These are phyloP conservation scores for Aspergillus nanangensis DNA, from an alignment of 495 filamentous ascomycete genomes.

Conservation along the genomic window DNA sequence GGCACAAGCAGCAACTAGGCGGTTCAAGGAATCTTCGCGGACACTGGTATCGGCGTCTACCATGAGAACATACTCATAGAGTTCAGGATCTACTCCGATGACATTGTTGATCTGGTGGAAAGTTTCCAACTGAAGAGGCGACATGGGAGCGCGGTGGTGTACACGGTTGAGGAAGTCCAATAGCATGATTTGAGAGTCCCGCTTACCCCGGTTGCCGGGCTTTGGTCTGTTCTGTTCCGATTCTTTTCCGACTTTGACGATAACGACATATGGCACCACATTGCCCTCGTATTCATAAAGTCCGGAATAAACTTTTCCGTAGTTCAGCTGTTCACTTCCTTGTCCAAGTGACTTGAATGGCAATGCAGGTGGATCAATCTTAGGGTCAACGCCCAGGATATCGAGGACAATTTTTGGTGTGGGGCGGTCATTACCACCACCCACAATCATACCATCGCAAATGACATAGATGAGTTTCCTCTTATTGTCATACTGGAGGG, in stretches of 20 bases:
- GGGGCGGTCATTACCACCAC: conserved; percentile 91
- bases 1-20: conserved; percentile 87
- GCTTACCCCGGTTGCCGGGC: conserved; percentile 96
- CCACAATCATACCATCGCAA: conserved; percentile 94
- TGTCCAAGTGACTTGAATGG: conserved; percentile 88
- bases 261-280: conserved; percentile 91
- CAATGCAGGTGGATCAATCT: conserved; percentile 89
- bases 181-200: conserved; percentile 86
- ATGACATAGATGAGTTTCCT: conserved; percentile 89
- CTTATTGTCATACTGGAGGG: conserved; percentile 96
- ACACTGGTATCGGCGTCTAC: conserved; percentile 98
- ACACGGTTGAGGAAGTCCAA: conserved; percentile 94
- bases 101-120: conserved; percentile 99
- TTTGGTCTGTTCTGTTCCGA: conserved; percentile 88
- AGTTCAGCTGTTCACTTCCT: conserved; percentile 91
- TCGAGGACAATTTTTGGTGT: conserved; percentile 97
- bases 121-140: conserved; percentile 92
- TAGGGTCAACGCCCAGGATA: conserved; percentile 94
- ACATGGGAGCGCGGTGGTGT: conserved; percentile 90
- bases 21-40: conserved; percentile 84
- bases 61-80: conserved; percentile 97
- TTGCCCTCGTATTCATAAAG: conserved; percentile 97
- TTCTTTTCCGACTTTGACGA: conserved; percentile 96
- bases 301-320: conserved; percentile 97
- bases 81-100: conserved; percentile 93